These are phyloP conservation scores for Postia placenta DNA, from an alignment of 768 basidiomycete genomes.

Conservation along the genomic window DNA sequence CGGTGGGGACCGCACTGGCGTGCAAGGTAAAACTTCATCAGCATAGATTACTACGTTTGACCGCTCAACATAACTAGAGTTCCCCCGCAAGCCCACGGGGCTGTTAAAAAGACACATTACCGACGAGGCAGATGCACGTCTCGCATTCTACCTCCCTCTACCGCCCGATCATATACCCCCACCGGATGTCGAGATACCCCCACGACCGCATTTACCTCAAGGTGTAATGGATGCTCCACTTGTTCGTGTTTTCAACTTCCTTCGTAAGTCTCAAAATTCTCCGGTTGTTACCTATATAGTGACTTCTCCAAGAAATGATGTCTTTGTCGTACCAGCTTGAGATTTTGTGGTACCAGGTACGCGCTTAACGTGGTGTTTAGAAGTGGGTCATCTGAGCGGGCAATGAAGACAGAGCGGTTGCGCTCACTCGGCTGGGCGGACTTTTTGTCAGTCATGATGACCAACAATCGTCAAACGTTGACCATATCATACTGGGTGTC, in stretches of 20 bases:
- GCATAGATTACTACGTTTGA: neutral
- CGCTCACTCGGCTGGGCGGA: slow-evolving; percentile 84
- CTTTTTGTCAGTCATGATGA: slow-evolving; percentile 65
- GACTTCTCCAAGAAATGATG: slow-evolving; percentile 63
- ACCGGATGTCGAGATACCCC: slow-evolving; percentile 35
- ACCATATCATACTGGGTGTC: slow-evolving; percentile 87
- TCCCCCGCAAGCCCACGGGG: slow-evolving; percentile 62
- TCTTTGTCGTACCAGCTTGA: slow-evolving; percentile 90
- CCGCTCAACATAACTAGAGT: slow-evolving; percentile 40
- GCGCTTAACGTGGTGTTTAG: neutral
- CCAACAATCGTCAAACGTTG: slow-evolving; percentile 59
- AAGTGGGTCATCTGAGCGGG: neutral
- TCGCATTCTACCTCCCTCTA: slow-evolving; percentile 55
- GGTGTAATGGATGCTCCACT: slow-evolving; percentile 77
- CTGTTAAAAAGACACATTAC: slow-evolving; percentile 60
- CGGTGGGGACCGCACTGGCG: slow-evolving; percentile 65
- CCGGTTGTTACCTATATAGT: slow-evolving; percentile 6
- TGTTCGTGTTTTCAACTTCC: slow-evolving; percentile 79
- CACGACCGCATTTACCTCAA: slow-evolving; percentile 46
- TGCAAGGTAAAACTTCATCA: slow-evolving; percentile 49
- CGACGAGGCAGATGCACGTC: slow-evolving; percentile 65
- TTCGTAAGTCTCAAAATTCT: slow-evolving; percentile 52
- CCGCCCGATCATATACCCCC: slow-evolving; percentile 36
- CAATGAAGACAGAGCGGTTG: slow-evolving; percentile 58
- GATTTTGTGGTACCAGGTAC: slow-evolving; percentile 75